Percentiles rank a stretch among this genome's conserved stretches.
phyloP scores from a whole-genome alignment of 2,329 filamentous ascomycete genomes.

The Juglanconis oblonga region DNA sequence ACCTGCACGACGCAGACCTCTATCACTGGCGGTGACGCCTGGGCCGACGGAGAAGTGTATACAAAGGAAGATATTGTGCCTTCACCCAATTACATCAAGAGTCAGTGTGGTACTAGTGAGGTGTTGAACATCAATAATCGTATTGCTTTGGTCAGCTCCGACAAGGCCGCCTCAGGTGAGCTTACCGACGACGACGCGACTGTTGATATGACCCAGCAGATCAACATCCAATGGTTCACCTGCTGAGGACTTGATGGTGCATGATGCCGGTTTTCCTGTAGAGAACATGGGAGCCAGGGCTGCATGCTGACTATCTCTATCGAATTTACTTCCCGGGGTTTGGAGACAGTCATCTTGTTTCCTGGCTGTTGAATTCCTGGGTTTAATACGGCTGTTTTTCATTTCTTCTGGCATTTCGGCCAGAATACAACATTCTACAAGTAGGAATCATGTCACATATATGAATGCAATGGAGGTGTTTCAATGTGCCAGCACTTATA shows the following conservation, averaged over 20 bases:
- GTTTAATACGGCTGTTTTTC: too few species aligned
- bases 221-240: constrained; percentile 37
- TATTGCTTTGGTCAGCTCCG: constrained; percentile 37
- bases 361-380: too few species aligned
- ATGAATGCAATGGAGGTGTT: too few species aligned
- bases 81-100: constrained; percentile 42
- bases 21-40: constrained; percentile 39
- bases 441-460: too few species aligned
- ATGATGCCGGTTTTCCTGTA: not conserved
- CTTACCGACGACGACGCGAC: constrained; percentile 45
- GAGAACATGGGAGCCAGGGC: not conserved
- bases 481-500: too few species aligned
- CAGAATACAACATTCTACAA: too few species aligned
- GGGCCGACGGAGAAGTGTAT: constrained; percentile 42
- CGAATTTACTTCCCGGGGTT: too few species aligned
- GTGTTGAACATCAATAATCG: constrained; percentile 48
- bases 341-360: too few species aligned
- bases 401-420: too few species aligned
- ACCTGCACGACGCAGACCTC: constrained; percentile 43
- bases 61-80: constrained; percentile 44
- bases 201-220: constrained; percentile 41
- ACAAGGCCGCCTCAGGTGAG: constrained; percentile 34
- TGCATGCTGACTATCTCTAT: not conserved
- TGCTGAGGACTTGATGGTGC: constrained; percentile 13
- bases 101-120: constrained; percentile 41